A percentile compares a stretch with the other conserved stretches of the same genome.
These are phyloP conservation scores for Plasmodium reichenowi DNA, from an alignment of 169 alveolate species.

Conservation along the genomic window DNA sequence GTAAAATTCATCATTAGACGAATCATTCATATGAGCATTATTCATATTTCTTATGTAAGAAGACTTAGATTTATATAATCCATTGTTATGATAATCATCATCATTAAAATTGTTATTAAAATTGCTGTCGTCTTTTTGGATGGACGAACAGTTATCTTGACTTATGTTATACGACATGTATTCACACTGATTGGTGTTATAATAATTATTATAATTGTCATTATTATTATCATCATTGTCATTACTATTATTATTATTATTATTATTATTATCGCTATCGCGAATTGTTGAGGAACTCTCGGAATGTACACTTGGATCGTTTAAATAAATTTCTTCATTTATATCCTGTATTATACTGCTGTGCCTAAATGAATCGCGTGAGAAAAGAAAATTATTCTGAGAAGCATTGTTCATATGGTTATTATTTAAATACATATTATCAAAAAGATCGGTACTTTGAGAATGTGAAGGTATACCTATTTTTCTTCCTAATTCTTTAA, in stretches of 20 bases:
- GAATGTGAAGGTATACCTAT: slow-evolving; percentile 13
- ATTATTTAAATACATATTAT: slow-evolving; percentile 20
- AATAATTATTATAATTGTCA: not conserved
- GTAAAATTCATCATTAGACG: slow-evolving; percentile 66
- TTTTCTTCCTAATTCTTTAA: slow-evolving; percentile 36
- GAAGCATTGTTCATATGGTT: slow-evolving; percentile 8
- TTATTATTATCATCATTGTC: not conserved
- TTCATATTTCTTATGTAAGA: not conserved
- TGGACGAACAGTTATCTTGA: not conserved
- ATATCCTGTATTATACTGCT: not conserved
- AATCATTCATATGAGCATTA: slow-evolving; percentile 3
- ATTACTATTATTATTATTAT: not conserved
- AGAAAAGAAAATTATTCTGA: not conserved
- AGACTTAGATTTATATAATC: not conserved
- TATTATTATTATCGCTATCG: slow-evolving; percentile 22
- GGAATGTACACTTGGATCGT: slow-evolving; percentile 5
- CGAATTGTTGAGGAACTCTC: slow-evolving; percentile 17
- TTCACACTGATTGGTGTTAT: no score
- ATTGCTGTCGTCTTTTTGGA: not conserved
- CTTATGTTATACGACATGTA: no score
- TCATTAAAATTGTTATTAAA: not conserved
- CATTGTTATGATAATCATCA: not conserved
- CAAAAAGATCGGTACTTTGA: slow-evolving; percentile 7
- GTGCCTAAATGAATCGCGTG: slow-evolving; percentile 25
- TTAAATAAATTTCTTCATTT: not conserved